Conservation (phyloP, 106 monocot species). For the Allium cepa region DNA sequence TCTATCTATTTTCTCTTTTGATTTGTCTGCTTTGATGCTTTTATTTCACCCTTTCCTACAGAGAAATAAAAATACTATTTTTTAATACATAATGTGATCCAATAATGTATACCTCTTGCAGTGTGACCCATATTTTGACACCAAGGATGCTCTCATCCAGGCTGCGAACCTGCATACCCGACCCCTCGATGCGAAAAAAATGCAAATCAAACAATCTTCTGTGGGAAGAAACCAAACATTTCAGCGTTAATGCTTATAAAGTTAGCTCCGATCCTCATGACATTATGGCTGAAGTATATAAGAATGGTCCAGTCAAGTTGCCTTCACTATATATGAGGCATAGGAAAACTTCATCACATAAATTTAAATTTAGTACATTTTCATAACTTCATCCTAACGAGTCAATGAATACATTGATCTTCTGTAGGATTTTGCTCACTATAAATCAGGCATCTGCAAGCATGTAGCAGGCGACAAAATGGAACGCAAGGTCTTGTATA, state of each 20-base stretch:
- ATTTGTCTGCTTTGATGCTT: no score
- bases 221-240: slow-evolving; percentile 80
- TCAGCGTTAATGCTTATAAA: slow-evolving; percentile 61
- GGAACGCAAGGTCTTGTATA: no score
- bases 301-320: slow-evolving; percentile 93
- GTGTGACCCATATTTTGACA: slow-evolving; percentile 98
- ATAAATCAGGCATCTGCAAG: slow-evolving; percentile 89
- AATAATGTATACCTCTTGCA: slow-evolving; percentile 24
- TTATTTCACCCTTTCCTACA: no score
- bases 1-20: no score
- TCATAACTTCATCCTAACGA: not conserved
- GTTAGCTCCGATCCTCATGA: slow-evolving; percentile 52
- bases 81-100: slow-evolving; percentile 1
- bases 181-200: slow-evolving; percentile 76
- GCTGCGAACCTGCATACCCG: slow-evolving; percentile 78
- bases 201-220: slow-evolving; percentile 66
- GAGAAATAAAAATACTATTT: not conserved
- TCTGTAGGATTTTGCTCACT: slow-evolving; percentile 92
- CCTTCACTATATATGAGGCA: slow-evolving; percentile 97
- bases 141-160: slow-evolving; percentile 79
- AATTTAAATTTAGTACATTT: not conserved
- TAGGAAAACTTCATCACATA: not conserved
- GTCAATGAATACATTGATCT: not conserved
- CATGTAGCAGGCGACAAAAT: slow-evolving; percentile 69
- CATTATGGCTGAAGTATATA: slow-evolving; percentile 92